Evolutionary conservation across 2,329 filamentous ascomycete species (phyloP).

Genomic region (Aspergillus bombycis): DNA sequence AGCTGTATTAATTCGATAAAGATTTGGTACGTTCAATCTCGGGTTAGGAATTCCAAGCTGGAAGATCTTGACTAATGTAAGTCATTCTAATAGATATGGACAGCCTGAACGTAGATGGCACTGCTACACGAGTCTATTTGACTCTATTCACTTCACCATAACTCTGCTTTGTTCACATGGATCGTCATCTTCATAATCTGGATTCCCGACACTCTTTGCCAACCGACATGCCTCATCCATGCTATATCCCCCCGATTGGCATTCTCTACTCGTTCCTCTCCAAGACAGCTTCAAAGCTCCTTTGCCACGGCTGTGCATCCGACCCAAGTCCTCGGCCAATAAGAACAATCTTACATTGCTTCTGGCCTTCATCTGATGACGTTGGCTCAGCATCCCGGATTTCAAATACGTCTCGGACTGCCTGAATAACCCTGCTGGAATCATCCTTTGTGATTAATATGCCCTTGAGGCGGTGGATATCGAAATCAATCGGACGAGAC

Average conservation of each 20-base stretch:
- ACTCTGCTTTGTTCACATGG: background rate
- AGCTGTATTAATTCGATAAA: constrained; percentile 36
- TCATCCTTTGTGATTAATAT: constrained; percentile 69
- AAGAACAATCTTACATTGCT: constrained; percentile 49
- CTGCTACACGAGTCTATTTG: background rate
- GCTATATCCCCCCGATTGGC: background rate
- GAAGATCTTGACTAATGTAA: background rate
- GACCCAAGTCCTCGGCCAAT: constrained; percentile 49
- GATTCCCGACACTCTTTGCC: background rate
- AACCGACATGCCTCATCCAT: background rate
- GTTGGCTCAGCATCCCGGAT: constrained; percentile 65
- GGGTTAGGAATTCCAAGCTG: background rate
- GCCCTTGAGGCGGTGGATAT: constrained; percentile 88
- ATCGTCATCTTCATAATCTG: background rate
- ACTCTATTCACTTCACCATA: background rate
- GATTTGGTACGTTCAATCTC: constrained; percentile 16
- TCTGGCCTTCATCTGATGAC: constrained; percentile 25
- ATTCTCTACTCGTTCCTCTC: constrained; percentile 12
- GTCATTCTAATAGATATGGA: background rate
- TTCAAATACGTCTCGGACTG: constrained; percentile 91
- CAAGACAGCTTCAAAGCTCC: constrained; percentile 38
- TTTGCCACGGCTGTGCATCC: constrained; percentile 36
- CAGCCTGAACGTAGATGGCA: background rate
- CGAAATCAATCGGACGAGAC: constrained; percentile 55
- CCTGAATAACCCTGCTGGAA: constrained; percentile 77